Conservation (phyloP, 75 land plant genomes). For the Cryptomeria japonica region DNA sequence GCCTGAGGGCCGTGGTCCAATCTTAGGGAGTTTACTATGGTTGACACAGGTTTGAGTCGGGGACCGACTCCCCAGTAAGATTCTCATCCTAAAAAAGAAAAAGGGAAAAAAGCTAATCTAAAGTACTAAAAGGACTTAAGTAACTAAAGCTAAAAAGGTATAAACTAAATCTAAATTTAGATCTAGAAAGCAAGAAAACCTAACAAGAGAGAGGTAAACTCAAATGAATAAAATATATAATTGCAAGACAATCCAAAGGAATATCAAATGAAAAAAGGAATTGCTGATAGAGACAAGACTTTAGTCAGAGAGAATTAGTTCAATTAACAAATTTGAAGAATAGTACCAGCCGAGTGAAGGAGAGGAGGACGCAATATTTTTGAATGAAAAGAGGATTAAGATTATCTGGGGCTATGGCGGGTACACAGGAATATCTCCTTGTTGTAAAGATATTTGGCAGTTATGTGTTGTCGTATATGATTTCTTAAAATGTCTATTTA, state of each 20-base stretch:
- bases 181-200: not conserved
- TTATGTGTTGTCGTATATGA: not conserved
- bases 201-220: not conserved
- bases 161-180: not conserved
- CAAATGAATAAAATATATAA: not conserved
- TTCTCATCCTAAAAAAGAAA: not conserved
- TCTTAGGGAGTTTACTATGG: not conserved
- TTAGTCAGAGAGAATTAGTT: not conserved
- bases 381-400: not conserved
- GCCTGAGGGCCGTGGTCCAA: too few species aligned
- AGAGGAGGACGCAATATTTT: not conserved
- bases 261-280: not conserved
- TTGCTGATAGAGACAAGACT: not conserved
- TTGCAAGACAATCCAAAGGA: not conserved
- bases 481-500: too few species aligned
- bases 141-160: too few species aligned
- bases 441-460: not conserved
- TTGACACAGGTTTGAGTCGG: not conserved
- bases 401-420: not conserved
- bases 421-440: not conserved
- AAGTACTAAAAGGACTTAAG: not conserved
- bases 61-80: not conserved
- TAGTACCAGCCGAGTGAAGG: not conserved
- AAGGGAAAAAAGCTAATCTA: too few species aligned
- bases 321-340: not conserved